Conservation (phyloP, 306 rosid species). For the Rosa rugosa region DNA sequence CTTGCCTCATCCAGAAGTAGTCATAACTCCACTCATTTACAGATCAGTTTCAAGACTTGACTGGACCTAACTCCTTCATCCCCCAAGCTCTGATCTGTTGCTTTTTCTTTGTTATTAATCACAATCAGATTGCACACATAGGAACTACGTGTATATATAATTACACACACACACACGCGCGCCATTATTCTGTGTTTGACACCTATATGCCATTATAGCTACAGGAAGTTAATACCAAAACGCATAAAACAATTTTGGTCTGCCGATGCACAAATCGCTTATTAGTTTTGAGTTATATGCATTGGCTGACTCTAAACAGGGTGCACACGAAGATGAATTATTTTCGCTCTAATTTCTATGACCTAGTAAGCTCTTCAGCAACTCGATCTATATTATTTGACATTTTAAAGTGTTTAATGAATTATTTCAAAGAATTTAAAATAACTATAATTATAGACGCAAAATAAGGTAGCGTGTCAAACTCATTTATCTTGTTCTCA, state of each 20-base stretch:
- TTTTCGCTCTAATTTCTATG: too few relatives aligned
- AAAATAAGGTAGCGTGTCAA: too few relatives aligned
- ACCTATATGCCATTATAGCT: not conserved
- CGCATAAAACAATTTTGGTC: not conserved
- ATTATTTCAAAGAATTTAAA: too few relatives aligned
- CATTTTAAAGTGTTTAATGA: not conserved
- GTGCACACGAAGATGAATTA: too few relatives aligned
- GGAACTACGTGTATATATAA: not conserved
- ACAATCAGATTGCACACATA: not conserved
- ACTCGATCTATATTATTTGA: not conserved
- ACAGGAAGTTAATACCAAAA: not conserved
- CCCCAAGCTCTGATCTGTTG: not conserved
- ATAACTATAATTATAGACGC: too few relatives aligned
- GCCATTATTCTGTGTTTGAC: not conserved
- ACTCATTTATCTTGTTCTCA: not conserved
- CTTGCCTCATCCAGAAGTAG: conserved; percentile 24
- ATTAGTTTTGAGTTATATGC: too few relatives aligned
- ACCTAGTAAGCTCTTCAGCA: too few relatives aligned
- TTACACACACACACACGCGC: not conserved
- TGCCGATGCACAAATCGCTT: too few relatives aligned
- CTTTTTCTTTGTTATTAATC: not conserved
- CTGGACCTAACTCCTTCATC: not conserved
- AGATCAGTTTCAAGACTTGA: conserved; percentile 40
- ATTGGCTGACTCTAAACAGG: too few relatives aligned
- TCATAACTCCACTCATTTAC: conserved; percentile 29